Evolutionary conservation across 768 basidiomycete species (phyloP).

Genomic region (Tricholoma bakamatsutake): DNA sequence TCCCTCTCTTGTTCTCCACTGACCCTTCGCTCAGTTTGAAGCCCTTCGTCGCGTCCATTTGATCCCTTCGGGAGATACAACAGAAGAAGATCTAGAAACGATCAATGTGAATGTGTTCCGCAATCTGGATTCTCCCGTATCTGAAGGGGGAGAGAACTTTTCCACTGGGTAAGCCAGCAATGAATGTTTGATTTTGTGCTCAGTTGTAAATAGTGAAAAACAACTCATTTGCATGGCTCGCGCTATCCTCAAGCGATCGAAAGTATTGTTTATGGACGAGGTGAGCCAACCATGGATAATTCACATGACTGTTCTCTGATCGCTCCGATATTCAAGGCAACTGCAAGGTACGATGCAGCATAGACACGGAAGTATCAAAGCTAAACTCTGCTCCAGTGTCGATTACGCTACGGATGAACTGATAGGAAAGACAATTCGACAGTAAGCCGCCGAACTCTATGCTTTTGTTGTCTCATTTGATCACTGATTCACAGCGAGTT

Average conservation of each 20-base stretch:
- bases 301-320: constrained; percentile 2
- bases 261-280: constrained; percentile 79
- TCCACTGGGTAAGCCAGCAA: constrained; percentile 58
- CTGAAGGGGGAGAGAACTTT: constrained; percentile 88
- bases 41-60: constrained; percentile 80
- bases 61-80: constrained; percentile 52
- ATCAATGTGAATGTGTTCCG: constrained; percentile 76
- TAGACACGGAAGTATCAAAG: not conserved
- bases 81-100: constrained; percentile 37
- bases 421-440: constrained; percentile 74
- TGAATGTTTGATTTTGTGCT: not conserved
- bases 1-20: not conserved
- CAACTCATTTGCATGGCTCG: constrained; percentile 84
- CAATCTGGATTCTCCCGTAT: constrained; percentile 65
- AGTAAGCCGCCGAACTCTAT: constrained; percentile 49
- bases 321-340: constrained; percentile 38
- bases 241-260: constrained; percentile 71
- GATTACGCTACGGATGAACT: constrained; percentile 89
- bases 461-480: constrained; percentile 28
- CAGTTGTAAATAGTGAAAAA: constrained; percentile 46
- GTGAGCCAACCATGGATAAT: constrained; percentile 23
- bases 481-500: constrained; percentile 48
- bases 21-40: constrained; percentile 52
- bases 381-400: constrained; percentile 36
- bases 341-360: constrained; percentile 44